phyloP scores from a whole-genome alignment of 139 green algal genomes.

The Closterium sp. region DNA sequence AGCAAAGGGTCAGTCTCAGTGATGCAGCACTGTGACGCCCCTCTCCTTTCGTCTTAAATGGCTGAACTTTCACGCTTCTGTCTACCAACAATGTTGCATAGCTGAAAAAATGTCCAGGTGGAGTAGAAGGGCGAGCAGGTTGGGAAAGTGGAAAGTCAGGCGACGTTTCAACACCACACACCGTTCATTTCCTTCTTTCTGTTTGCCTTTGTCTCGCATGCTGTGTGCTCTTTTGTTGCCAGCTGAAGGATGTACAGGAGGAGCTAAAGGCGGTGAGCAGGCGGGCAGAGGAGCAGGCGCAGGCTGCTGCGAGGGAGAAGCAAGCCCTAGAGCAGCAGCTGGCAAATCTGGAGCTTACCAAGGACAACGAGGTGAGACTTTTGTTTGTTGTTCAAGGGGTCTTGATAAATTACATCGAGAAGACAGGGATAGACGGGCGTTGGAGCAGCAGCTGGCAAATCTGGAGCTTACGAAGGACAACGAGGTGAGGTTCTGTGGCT shows the following conservation, averaged over 20 bases:
- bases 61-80: too few species aligned
- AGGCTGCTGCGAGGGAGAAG: conserved; percentile 7
- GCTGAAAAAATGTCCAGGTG: conserved; percentile 27
- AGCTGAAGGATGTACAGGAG: not conserved
- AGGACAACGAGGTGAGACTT: not conserved
- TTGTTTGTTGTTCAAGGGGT: too few species aligned
- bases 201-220: not conserved
- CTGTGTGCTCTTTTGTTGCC: not conserved
- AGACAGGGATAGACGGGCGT: too few species aligned
- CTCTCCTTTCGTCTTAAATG: not conserved
- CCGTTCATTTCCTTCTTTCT: not conserved
- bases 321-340: not conserved
- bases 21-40: too few species aligned
- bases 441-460: not conserved
- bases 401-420: too few species aligned
- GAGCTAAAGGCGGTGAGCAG: conserved; percentile 5
- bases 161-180: not conserved
- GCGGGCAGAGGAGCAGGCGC: conserved; percentile 25
- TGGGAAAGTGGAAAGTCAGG: not conserved
- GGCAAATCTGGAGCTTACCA: not conserved
- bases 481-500: not conserved
- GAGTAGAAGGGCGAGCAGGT: not conserved
- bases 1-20: too few species aligned
- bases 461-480: not conserved
- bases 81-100: not conserved